Evolutionary conservation across 2,329 filamentous ascomycete species (phyloP), one percentile per base, ranked within the genome.

Genomic region (Verticillium nubilum): DNA sequence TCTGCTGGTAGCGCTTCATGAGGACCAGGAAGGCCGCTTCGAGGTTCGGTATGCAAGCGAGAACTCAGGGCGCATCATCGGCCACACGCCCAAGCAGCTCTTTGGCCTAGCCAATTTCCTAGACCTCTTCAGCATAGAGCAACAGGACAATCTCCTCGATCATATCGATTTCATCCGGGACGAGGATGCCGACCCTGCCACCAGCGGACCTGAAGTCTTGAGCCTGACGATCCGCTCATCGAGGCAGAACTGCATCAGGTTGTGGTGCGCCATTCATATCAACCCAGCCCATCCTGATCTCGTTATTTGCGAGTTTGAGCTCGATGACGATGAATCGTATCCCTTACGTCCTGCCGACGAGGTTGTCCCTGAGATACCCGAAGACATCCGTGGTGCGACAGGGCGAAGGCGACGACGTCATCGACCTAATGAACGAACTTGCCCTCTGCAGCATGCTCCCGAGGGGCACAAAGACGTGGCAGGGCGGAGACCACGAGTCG

Each of bases 241-340:
- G 0, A 77, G 80, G 27, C 78, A 80, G 23, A 80, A 82, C 61
- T 79, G 78, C 4, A 78, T 82, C 58, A 95, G 92, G 69, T 75
- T 96, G 2, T 97, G 92, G 92, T 96, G 91, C 70, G 92, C 91
- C 7, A 87, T 95, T 66, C 92, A 97, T 67, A 82, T 90, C 60
- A 90, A 87, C 57, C 81, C 87, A 1, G 74, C 78, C 1, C 86
- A 92, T 63, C 83, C 86, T 0, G 84, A 90, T 53, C 72, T 94
- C 25, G 78, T 96, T 28, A 89, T 97, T 10, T 96, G 91, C 77
- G 92, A 97, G 68, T 94, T 97, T 60, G 92, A 97, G 70, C 73
- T 92, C 2, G 91, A 96, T 69, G 89, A 96, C 62, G 91, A 96
- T 63, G 73, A 78, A 0, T 72, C 83, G 4, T 84, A 87, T 66